Conservation (phyloP, 164 flowering plant genomes). For the Piper longum region DNA sequence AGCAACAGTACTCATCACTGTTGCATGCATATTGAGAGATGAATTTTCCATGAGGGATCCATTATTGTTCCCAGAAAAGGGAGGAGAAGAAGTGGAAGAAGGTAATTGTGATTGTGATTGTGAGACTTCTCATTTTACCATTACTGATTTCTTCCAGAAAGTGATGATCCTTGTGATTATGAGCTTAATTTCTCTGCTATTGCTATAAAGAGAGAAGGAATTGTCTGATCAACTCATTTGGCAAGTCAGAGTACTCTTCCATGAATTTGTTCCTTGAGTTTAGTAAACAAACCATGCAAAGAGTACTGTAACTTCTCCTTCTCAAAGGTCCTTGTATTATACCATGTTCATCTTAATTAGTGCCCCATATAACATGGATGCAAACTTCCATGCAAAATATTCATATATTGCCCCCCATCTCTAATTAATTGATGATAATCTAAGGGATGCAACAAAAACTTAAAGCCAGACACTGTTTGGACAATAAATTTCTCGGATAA, state of each 20-base stretch:
- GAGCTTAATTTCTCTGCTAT: no score
- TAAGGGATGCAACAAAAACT: no score
- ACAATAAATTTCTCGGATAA: no score
- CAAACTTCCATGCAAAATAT: no score
- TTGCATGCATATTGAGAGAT: neutral
- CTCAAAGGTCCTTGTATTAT: no score
- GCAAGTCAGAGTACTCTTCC: conserved; percentile 99
- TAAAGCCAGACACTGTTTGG: no score
- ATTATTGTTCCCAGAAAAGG: neutral
- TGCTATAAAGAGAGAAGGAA: conserved; percentile 79
- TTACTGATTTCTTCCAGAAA: neutral
- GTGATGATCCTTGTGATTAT: neutral
- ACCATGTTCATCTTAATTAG: no score
- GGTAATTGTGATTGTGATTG: neutral
- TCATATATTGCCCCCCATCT: no score
- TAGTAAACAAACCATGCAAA: conserved; percentile 27
- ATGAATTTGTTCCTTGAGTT: conserved; percentile 92
- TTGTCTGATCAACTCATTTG: conserved; percentile 81
- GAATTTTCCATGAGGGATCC: neutral
- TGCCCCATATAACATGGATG: no score
- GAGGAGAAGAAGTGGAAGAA: neutral
- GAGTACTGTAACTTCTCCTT: no score
- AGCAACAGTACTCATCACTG: neutral
- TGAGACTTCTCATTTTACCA: neutral
- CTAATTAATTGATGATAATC: no score